Conservation (phyloP, 495 filamentous ascomycete genomes). For the Penicillium atrosanguineum region DNA sequence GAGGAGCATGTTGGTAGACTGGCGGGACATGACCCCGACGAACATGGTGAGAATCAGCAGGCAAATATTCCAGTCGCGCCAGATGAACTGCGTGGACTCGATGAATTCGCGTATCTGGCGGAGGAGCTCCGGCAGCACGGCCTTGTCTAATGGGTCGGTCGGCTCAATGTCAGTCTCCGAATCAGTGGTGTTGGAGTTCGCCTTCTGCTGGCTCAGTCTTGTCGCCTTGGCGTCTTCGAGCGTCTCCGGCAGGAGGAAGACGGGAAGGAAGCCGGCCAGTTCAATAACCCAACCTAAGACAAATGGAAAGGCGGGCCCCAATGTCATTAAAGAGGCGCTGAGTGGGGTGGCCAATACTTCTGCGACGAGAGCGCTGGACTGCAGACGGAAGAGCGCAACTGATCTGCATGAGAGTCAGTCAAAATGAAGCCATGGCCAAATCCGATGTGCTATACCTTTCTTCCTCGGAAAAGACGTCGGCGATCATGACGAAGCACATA, state of each 20-base stretch:
- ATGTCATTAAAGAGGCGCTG: conserved; percentile 33
- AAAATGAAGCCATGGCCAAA: neutral
- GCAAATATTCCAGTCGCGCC: conserved; percentile 24
- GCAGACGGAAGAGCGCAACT: conserved; percentile 27
- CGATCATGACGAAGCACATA: conserved; percentile 28
- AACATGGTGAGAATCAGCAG: conserved; percentile 32
- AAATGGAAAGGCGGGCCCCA: conserved; percentile 26
- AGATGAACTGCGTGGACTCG: conserved; percentile 31
- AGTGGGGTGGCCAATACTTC: conserved; percentile 32
- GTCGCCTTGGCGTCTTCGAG: conserved; percentile 26
- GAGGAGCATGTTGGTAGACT: conserved; percentile 30
- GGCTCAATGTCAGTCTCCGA: neutral
- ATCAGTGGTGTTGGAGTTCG: neutral
- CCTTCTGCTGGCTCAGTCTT: neutral
- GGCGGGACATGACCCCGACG: conserved; percentile 28
- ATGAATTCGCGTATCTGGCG: conserved; percentile 23
- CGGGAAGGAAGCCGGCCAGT: conserved; percentile 21
- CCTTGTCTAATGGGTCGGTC: conserved; percentile 5
- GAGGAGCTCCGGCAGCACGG: conserved; percentile 10
- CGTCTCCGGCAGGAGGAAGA: conserved; percentile 48
- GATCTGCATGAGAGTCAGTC: conserved; percentile 19
- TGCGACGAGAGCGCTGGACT: conserved; percentile 17
- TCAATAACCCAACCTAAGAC: conserved; percentile 25
- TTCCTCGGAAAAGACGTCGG: conserved; percentile 32
- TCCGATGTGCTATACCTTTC: conserved; percentile 24